These are phyloP conservation scores for Yamadazyma dushanensis DNA, from an alignment of 1,139 yeast genomes.

Conservation along the genomic window DNA sequence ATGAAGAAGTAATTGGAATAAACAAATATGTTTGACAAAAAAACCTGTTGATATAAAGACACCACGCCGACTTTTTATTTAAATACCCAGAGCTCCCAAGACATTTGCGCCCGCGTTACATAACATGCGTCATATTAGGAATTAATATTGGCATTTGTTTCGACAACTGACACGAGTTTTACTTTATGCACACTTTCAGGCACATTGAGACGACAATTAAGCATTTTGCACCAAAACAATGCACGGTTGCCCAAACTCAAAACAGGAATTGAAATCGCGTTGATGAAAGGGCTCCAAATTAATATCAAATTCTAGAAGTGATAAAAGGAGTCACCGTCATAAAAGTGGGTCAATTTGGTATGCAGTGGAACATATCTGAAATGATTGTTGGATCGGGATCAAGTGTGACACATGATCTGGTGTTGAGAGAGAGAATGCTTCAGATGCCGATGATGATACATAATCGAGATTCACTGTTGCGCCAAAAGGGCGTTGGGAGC, in stretches of 20 bases:
- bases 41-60: too few species aligned
- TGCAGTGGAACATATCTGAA: too few species aligned
- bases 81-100: background rate
- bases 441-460: too few species aligned
- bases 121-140: background rate
- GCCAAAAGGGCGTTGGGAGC: too few species aligned
- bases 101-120: background rate
- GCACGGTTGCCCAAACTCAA: background rate
- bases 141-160: background rate
- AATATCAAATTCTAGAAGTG: too few species aligned
- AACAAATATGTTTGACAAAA: background rate
- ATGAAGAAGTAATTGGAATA: background rate
- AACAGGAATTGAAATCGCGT: background rate
- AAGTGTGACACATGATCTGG: too few species aligned
- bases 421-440: too few species aligned
- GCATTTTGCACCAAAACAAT: background rate
- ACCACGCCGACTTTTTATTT: too few species aligned
- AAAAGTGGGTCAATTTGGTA: too few species aligned
- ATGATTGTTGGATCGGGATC: too few species aligned
- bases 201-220: background rate
- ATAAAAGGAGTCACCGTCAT: too few species aligned
- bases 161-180: background rate
- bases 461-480: too few species aligned
- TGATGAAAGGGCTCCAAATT: background rate
- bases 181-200: conserved; percentile 1